Evolutionary conservation across 2,329 filamentous ascomycete genomes (phyloP).

Genomic region (Neonectria neomacrospora): DNA sequence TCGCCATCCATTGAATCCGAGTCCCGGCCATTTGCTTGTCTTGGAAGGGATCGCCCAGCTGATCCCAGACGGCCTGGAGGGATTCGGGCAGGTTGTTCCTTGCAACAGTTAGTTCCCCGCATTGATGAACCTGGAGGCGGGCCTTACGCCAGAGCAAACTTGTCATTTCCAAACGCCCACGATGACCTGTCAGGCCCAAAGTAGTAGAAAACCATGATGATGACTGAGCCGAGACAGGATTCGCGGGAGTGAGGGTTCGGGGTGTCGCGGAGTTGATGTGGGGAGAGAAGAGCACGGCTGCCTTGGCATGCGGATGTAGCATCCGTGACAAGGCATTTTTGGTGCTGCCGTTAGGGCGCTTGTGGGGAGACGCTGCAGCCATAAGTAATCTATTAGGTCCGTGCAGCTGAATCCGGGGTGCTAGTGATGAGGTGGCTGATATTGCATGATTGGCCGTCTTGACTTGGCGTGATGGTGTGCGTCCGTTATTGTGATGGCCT

Average conservation of each 20-base stretch:
- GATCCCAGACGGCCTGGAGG: constrained; percentile 23
- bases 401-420: not conserved
- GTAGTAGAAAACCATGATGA: constrained; percentile 32
- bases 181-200: constrained; percentile 27
- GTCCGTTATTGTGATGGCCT: not conserved
- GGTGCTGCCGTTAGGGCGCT: not conserved
- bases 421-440: not conserved
- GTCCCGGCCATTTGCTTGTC: constrained; percentile 27
- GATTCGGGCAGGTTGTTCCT: constrained; percentile 21
- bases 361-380: not conserved
- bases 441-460: not conserved
- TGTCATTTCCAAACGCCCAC: constrained; percentile 28
- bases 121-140: not conserved
- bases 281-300: not conserved
- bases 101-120: not conserved
- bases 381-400: not conserved
- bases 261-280: not conserved
- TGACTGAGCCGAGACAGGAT: not conserved
- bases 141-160: constrained; percentile 24
- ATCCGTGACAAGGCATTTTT: not conserved
- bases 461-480: no score
- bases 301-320: not conserved
- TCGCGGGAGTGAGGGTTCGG: not conserved
- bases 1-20: constrained; percentile 18
- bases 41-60: constrained; percentile 15